These are phyloP conservation scores for Cordyceps farinosa DNA, from an alignment of 2,329 filamentous ascomycete genomes.

Conservation along the genomic window DNA sequence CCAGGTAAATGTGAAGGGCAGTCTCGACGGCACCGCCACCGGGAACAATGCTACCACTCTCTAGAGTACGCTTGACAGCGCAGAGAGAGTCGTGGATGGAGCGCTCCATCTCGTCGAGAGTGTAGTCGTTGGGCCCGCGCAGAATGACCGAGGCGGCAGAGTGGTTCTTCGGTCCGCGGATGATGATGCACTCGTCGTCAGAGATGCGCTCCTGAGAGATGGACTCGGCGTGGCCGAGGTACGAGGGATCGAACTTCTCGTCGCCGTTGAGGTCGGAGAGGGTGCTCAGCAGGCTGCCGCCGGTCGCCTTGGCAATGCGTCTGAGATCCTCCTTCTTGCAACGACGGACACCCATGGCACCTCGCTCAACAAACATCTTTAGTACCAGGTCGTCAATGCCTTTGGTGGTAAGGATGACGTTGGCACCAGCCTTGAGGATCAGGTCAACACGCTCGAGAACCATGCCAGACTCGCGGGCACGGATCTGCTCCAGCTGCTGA, in stretches of 20 bases:
- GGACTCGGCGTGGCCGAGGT: slow-evolving; percentile 88
- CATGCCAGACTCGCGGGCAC: slow-evolving; percentile 87
- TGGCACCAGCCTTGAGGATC: slow-evolving; percentile 95
- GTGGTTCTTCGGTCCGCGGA: slow-evolving; percentile 93
- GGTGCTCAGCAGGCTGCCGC: slow-evolving; percentile 87
- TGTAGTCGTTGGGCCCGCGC: slow-evolving; percentile 91
- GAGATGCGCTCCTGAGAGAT: slow-evolving; percentile 98
- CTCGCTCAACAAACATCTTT: slow-evolving; percentile 91
- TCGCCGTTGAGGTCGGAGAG: slow-evolving; percentile 96
- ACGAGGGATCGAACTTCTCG: slow-evolving; percentile 89
- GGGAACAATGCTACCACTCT: slow-evolving; percentile 94
- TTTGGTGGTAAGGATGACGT: slow-evolving; percentile 95
- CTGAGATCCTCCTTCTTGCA: slow-evolving; percentile 99
- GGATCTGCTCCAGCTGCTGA: slow-evolving; percentile 94
- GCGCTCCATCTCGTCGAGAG: slow-evolving; percentile 98
- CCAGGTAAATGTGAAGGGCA: slow-evolving; percentile 97
- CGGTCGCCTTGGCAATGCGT: slow-evolving; percentile 92
- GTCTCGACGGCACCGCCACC: slow-evolving; percentile 97
- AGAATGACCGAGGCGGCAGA: slow-evolving; percentile 95
- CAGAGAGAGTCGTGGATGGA: slow-evolving; percentile 96
- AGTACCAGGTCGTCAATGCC: slow-evolving; percentile 95
- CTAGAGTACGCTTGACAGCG: slow-evolving; percentile 93
- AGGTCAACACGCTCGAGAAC: slow-evolving; percentile 91
- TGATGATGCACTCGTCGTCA: slow-evolving; percentile 94
- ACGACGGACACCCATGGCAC: slow-evolving; percentile 90